Evolutionary conservation across 225 moss, liverwort and hornwort genomes (phyloP), one percentile per base, ranked within the genome.

Genomic region (Lunularia cruciata): DNA sequence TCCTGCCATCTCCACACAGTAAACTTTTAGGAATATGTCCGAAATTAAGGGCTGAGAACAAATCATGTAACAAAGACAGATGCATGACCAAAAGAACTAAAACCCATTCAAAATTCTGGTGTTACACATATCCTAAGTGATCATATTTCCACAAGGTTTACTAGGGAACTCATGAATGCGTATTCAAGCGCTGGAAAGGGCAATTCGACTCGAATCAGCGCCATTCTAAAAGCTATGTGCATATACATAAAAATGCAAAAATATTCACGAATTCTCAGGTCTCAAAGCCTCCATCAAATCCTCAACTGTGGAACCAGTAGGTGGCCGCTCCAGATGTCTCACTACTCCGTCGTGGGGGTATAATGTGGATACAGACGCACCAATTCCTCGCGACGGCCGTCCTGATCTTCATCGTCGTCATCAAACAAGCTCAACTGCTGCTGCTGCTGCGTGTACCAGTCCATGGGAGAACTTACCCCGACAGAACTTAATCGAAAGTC

Each of bases 331-430:
- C 49, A 51, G 12, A 19, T 14, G 5, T 51, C 49, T 8, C 5
- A 51, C 49, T 40, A 40, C 49, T 8, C 49, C 18, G 20, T 25
- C 31, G 8, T 20, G 15, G 32, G 31, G 33, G 8, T 26, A 59
- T n/a, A 3, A 34, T 47, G 22, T 0, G n/a, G 13, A 23, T 18
- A 23, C 11, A 60, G 5, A 48, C 77, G 5, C 60, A 84, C 79
- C 47, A 68, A 54, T 20, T 79, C 83, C 40, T 71, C 77, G 39
- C 39, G 71, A 35, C 66, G 61, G 33, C 57, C 59, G 39, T 84
- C 83, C 13, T 70, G 70, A 51, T 84, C 83, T 20, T 84, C 83
- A 11, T 84, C 83, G 12, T 84, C 83, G 47, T 84, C 83, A 11
- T 37, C 20, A 43, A 79, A 76, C 37, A 79, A 54, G 26, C 37